These are phyloP conservation scores for Phytophthora palmivora DNA, from an alignment of 352 stramenopile species.

Conservation along the genomic window DNA sequence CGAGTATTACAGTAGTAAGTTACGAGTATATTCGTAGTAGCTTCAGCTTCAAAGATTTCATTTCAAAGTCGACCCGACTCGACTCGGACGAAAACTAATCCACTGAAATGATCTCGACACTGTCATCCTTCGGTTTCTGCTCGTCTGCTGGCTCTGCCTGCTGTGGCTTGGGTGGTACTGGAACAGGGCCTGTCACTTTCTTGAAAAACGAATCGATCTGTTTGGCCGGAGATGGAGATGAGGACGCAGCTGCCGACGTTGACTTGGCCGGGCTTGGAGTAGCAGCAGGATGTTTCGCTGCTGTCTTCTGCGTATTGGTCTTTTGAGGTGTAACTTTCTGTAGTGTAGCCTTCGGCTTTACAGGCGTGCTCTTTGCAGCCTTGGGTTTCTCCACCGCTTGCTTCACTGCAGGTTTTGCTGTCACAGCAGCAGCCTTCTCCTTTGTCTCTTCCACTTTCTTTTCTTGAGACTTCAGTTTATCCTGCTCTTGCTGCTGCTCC, in stretches of 20 bases:
- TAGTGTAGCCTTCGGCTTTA: not conserved
- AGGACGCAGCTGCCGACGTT: conserved; percentile 2
- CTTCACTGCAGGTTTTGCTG: not conserved
- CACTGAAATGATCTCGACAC: conserved; percentile 35
- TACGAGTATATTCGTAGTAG: conserved; percentile 17
- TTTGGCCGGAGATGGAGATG: conserved; percentile 29
- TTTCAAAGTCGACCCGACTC: not conserved
- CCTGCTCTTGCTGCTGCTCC: conserved; percentile 30
- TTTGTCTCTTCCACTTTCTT: conserved; percentile 19
- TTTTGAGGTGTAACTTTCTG: conserved; percentile 16
- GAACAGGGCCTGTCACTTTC: conserved; percentile 16
- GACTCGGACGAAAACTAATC: conserved; percentile 13
- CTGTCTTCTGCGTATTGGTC: conserved; percentile 11
- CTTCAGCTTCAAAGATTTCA: conserved; percentile 18
- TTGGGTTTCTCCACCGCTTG: conserved; percentile 1
- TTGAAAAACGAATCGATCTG: conserved; percentile 48
- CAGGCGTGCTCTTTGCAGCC: not conserved
- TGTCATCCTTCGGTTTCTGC: conserved; percentile 17
- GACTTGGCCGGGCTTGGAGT: conserved; percentile 7
- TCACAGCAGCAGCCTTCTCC: conserved; percentile 9
- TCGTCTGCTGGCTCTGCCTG: conserved; percentile 6
- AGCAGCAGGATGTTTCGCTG: conserved; percentile 6
- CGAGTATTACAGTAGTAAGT: conserved; percentile 3
- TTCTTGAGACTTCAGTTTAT: conserved; percentile 30
- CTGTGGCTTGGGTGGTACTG: conserved; percentile 7